Evolutionary conservation across 1,284 basidiomycete species (phyloP), one percentile per base, ranked within the genome.

Genomic region (Calocybe gambosa): DNA sequence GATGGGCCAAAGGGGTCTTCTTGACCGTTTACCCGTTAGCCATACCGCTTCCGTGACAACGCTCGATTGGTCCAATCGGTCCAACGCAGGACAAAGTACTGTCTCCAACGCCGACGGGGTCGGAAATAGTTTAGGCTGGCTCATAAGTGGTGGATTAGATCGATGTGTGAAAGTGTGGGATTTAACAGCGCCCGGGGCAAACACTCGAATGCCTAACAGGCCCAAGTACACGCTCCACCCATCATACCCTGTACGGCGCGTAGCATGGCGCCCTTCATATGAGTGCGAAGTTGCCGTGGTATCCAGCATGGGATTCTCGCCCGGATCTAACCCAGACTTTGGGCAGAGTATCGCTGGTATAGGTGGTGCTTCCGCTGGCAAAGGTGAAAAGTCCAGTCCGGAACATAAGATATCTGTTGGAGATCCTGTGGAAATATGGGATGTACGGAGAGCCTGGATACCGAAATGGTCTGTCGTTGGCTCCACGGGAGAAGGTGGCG

Each of bases 111-210:
- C 44, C 9, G 44, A 66, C 6, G 49, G 58, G 10, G 42, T 56
- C 0, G 67, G 64, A 0, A 66, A 60, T 21, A 70, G 77, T 1
- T 65, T 75, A 12, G 87, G 89, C 0, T 94, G 90, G 89, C 71
- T 93, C 13, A 85, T 83, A 0, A 91, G 85, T 53, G 88, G 84
- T 5, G 88, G 90, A 0, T 69, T 91, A 20, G 90, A 93, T 64
- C 75, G 82, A 39, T 83, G 77, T 16, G 89, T 93, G 35, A 91
- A 92, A 70, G 88, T 92, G 0, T 93, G 90, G 90, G 83, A 91
- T 58, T 74, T 92, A 47, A 73, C 74, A 0, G 62, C 73, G 3
- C 66, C 74, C 8, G 68, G 64, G 50, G 65, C 70, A 5, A 69
- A 65, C 16, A 62, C 69, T 1, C 79, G 78, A 51, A 76, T 82